Conservation (phyloP, 1,284 basidiomycete genomes). For the Singerocomus inundabilis region DNA sequence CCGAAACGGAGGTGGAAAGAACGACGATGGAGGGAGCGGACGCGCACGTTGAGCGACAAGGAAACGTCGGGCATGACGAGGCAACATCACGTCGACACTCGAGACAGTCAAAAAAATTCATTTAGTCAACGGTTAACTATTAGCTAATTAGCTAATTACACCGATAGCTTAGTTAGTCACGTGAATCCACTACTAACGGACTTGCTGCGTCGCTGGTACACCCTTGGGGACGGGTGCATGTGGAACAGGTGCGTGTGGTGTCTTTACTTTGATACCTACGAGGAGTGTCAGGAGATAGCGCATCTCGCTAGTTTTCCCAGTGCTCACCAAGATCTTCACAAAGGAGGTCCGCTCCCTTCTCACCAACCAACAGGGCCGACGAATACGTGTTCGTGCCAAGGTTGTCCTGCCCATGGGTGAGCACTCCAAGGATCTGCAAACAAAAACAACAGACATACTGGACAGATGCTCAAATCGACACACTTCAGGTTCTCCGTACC, state of each 20-base stretch:
- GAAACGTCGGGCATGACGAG: constrained; percentile 33
- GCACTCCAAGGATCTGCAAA: not conserved
- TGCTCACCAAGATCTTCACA: constrained; percentile 61
- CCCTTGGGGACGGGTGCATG: constrained; percentile 63
- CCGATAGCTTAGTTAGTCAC: not conserved
- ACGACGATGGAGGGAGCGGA: constrained; percentile 14
- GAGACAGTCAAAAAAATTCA: not conserved
- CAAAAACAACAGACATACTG: constrained; percentile 39
- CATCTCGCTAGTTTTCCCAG: not conserved
- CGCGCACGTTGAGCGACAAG: constrained; percentile 29
- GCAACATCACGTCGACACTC: constrained; percentile 23
- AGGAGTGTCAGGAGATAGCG: not conserved
- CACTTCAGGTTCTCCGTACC: constrained; percentile 58
- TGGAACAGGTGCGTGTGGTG: constrained; percentile 67
- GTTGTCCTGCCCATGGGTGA: constrained; percentile 48
- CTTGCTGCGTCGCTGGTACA: constrained; percentile 49
- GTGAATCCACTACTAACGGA: constrained; percentile 7
- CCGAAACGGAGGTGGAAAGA: constrained; percentile 42
- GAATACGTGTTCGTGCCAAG: constrained; percentile 73
- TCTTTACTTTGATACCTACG: constrained; percentile 57
- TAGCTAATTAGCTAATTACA: not conserved
- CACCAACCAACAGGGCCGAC: constrained; percentile 63
- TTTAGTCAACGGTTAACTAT: not conserved
- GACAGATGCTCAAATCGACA: constrained; percentile 67
- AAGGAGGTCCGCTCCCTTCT: constrained; percentile 63